Percentiles rank a stretch among this genome's conserved stretches.
Conservation (phyloP, 1,284 basidiomycete species). For the Ustanciosporium gigantosporum region DNA sequence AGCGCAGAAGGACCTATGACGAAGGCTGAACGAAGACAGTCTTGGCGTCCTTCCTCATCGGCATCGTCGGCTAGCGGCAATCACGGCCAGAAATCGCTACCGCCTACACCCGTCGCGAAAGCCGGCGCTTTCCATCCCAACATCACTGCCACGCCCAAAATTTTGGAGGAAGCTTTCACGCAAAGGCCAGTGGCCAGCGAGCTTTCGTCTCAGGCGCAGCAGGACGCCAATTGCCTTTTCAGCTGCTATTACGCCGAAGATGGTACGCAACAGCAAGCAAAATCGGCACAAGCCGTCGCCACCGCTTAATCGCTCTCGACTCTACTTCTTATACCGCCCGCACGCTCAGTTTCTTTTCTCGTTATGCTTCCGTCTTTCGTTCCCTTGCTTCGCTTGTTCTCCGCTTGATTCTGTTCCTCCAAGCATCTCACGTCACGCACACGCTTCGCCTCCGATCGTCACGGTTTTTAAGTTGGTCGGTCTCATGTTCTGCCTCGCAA, state of each 20-base stretch:
- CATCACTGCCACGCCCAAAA: constrained; percentile 16
- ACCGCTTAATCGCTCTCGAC: neutral
- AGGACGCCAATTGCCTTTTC: constrained; percentile 1
- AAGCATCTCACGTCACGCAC: too few species aligned
- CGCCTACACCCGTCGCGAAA: constrained; percentile 2
- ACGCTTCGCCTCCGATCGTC: too few species aligned
- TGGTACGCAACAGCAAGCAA: neutral
- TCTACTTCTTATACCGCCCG: too few species aligned
- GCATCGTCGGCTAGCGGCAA: too few species aligned
- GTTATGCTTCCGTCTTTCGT: too few species aligned
- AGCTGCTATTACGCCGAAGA: constrained; percentile 8
- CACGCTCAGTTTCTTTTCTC: too few species aligned
- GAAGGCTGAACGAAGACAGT: constrained; percentile 12
- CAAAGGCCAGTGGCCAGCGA: too few species aligned
- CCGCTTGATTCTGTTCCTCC: too few species aligned
- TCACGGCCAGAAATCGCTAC: constrained; percentile 1
- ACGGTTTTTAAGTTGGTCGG: too few species aligned
- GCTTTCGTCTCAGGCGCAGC: too few species aligned
- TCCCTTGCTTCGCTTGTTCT: too few species aligned
- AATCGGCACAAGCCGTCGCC: neutral
- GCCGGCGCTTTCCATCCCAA: constrained; percentile 7
- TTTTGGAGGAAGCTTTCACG: constrained; percentile 14
- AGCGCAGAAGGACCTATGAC: neutral
- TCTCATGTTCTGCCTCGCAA: too few species aligned
- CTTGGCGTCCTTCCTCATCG: constrained; percentile 13